Conservation (phyloP, 345 rosid genomes). For the Gossypium sturtianum region DNA sequence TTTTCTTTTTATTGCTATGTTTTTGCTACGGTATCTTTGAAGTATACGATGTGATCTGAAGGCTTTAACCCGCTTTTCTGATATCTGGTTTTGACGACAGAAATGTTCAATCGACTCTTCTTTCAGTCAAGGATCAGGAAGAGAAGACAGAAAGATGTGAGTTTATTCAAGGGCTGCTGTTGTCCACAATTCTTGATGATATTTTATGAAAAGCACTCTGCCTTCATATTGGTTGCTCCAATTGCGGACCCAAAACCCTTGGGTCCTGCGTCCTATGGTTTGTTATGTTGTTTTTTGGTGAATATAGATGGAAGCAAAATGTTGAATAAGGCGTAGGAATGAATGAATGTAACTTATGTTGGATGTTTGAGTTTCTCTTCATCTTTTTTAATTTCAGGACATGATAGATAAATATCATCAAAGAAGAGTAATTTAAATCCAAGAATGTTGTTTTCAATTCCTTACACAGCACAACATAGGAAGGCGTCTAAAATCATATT, state of each 20-base stretch:
- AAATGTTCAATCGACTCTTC: constrained; percentile 37
- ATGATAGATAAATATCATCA: no score
- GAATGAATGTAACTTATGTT: constrained; percentile 16
- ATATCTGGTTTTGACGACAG: constrained; percentile 27
- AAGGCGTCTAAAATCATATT: no score
- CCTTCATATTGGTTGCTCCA: not conserved
- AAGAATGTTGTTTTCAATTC: no score
- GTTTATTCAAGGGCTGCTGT: constrained; percentile 65
- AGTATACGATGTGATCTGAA: not conserved
- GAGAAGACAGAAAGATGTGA: constrained; percentile 65
- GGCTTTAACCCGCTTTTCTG: not conserved
- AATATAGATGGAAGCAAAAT: constrained; percentile 19
- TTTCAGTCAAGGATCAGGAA: constrained; percentile 68
- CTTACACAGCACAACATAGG: no score
- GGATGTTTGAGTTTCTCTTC: constrained; percentile 11
- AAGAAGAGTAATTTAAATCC: no score
- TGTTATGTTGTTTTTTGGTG: constrained; percentile 8
- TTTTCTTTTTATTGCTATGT: not conserved
- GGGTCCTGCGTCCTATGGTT: constrained; percentile 21
- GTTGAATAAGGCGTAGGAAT: constrained; percentile 38
- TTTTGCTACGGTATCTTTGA: not conserved
- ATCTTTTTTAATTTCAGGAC: no score
- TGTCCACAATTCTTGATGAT: constrained; percentile 58
- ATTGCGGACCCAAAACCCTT: constrained; percentile 5
- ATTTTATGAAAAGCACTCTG: constrained; percentile 34